A percentile compares a stretch with the other conserved stretches of the same genome.
These are phyloP conservation scores for Kurtzmaniella cleridarum DNA, from an alignment of 805 yeast genomes.

Conservation along the genomic window DNA sequence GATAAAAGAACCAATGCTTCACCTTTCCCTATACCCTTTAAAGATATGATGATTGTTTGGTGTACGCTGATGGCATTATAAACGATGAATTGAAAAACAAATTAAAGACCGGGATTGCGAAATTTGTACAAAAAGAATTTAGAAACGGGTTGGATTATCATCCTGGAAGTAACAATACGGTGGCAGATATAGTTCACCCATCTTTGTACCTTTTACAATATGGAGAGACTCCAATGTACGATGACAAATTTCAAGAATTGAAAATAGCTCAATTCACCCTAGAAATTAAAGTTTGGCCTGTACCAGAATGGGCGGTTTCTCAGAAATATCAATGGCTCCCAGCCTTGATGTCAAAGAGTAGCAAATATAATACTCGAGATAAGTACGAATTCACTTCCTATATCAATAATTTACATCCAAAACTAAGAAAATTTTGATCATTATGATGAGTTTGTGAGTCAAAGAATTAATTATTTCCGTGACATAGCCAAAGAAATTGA, in stretches of 20 bases:
- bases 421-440: conserved; percentile 5
- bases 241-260: not conserved
- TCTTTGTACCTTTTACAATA: conserved; percentile 32
- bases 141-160: conserved; percentile 25
- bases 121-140: conserved; percentile 5
- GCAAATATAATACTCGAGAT: not conserved
- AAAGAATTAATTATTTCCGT: not conserved
- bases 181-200: conserved; percentile 37
- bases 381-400: conserved; percentile 7
- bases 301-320: conserved; percentile 13
- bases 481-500: not conserved
- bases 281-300: conserved; percentile 9
- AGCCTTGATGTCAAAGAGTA: conserved; percentile 9
- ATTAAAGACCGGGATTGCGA: conserved; percentile 8
- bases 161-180: conserved; percentile 31
- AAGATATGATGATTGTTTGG: conserved; percentile 16
- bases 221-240: conserved; percentile 18
- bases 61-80: conserved; percentile 15
- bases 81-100: conserved; percentile 4
- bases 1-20: no score
- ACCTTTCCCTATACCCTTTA: no score
- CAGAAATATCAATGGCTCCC: conserved; percentile 35
- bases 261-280: conserved; percentile 8
- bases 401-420: conserved; percentile 25
- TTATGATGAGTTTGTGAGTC: not conserved